Evolutionary conservation across 352 stramenopile species (phyloP).

Genomic region (Globisporangium abappressorium): DNA sequence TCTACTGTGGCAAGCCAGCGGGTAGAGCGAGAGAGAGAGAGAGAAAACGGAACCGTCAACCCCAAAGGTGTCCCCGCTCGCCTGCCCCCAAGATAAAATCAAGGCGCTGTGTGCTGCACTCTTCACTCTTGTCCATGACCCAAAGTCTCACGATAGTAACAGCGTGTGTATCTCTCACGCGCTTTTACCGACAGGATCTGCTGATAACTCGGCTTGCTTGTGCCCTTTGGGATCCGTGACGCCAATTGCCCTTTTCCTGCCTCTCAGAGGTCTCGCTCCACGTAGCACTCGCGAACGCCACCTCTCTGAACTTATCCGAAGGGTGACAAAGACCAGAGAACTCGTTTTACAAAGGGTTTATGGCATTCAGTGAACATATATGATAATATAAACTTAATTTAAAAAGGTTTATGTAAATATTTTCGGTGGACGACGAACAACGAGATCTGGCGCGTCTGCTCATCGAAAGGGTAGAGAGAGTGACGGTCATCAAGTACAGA

Average conservation of each 20-base stretch:
- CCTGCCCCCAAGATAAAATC: neutral
- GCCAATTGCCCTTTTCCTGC: neutral
- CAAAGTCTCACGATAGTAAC: constrained; percentile 1
- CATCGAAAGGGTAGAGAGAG: neutral
- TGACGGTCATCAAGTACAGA: neutral
- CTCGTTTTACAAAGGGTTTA: neutral
- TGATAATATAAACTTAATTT: neutral
- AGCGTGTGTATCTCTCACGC: neutral
- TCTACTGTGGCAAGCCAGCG: constrained; percentile 4
- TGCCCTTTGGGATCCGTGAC: neutral
- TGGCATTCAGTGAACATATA: too few relatives aligned
- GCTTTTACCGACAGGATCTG: neutral
- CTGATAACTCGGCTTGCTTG: neutral
- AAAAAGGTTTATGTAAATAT: neutral
- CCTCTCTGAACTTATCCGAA: neutral
- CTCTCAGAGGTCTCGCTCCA: neutral
- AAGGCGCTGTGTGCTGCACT: neutral
- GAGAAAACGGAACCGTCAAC: neutral
- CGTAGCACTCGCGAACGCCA: neutral
- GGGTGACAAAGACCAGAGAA: neutral
- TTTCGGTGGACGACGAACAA: constrained; percentile 3
- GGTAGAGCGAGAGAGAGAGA: neutral
- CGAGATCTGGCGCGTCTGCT: neutral
- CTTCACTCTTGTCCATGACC: neutral
- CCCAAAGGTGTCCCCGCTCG: neutral